A percentile compares a stretch with the other conserved stretches of the same genome.
These are phyloP conservation scores for Euphorbia pulcherrima DNA, from an alignment of 345 rosid species.

Conservation along the genomic window DNA sequence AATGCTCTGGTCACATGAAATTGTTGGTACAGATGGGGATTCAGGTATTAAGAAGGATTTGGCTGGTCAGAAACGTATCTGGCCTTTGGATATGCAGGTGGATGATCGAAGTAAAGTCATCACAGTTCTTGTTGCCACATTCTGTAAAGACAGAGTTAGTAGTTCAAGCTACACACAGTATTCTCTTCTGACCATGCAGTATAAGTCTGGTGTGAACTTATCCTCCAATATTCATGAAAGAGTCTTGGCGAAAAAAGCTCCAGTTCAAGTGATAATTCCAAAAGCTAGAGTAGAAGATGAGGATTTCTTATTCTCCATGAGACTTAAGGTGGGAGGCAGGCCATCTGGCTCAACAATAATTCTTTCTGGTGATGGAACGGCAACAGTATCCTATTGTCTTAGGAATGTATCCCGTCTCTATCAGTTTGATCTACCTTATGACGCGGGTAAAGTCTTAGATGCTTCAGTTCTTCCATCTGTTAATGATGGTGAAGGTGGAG, in stretches of 20 bases:
- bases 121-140: slow-evolving; percentile 81
- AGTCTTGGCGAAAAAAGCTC: slow-evolving; percentile 80
- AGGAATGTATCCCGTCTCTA: slow-evolving; percentile 68
- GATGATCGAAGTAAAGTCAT: slow-evolving; percentile 74
- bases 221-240: slow-evolving; percentile 42
- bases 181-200: slow-evolving; percentile 83
- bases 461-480: slow-evolving; percentile 76
- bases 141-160: slow-evolving; percentile 83
- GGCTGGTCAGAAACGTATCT: slow-evolving; percentile 86
- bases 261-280: slow-evolving; percentile 88
- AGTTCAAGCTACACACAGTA: slow-evolving; percentile 92
- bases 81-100: slow-evolving; percentile 86
- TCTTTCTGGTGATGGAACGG: slow-evolving; percentile 92
- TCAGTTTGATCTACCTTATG: slow-evolving; percentile 90
- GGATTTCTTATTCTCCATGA: slow-evolving; percentile 82
- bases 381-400: slow-evolving; percentile 74
- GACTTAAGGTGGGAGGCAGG: slow-evolving; percentile 77
- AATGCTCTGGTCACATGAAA: slow-evolving; percentile 73
- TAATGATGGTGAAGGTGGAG: slow-evolving; percentile 74
- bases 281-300: slow-evolving; percentile 96
- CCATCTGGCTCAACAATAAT: slow-evolving; percentile 83
- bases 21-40: slow-evolving; percentile 75
- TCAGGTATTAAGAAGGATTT: slow-evolving; percentile 79
- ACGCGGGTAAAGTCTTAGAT: slow-evolving; percentile 94
- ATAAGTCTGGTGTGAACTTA: slow-evolving; percentile 47